Percentiles rank a stretch among this genome's conserved stretches.
Conservation (phyloP, 441 rosid genomes). For the Adansonia grandidieri region DNA sequence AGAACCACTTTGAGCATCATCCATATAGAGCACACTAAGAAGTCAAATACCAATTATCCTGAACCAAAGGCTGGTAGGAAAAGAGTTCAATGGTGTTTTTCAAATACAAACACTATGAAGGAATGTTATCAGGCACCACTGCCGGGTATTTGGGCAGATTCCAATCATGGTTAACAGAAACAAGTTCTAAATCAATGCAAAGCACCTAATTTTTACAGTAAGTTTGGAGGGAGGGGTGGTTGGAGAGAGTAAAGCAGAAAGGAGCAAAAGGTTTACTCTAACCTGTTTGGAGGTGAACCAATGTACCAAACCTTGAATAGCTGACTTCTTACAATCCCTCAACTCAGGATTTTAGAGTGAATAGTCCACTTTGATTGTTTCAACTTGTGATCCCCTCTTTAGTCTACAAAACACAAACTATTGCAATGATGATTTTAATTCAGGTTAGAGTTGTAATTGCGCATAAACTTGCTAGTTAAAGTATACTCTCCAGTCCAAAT, state of each 20-base stretch:
- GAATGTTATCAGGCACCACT: conserved; percentile 3
- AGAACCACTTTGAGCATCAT: background rate
- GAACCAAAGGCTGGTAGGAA: background rate
- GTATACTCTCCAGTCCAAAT: background rate
- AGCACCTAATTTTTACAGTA: background rate
- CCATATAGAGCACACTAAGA: background rate
- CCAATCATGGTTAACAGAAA: background rate
- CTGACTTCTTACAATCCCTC: conserved; percentile 6
- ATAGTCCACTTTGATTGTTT: background rate
- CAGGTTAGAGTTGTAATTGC: background rate
- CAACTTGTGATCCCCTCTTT: background rate
- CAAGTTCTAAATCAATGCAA: background rate
- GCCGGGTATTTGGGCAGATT: background rate
- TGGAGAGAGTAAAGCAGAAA: background rate
- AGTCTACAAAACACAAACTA: background rate
- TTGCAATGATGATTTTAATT: background rate
- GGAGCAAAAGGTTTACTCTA: background rate
- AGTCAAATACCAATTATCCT: conserved; percentile 1
- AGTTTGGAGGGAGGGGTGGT: too few relatives aligned
- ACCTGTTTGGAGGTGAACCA: background rate
- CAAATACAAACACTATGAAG: background rate
- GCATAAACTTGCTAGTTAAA: background rate
- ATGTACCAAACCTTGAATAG: background rate
- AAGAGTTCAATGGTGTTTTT: background rate
- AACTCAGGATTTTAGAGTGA: background rate